Evolutionary conservation across 441 rosid genomes (phyloP), one percentile per base, ranked within the genome.

Genomic region (Sinapis alba): DNA sequence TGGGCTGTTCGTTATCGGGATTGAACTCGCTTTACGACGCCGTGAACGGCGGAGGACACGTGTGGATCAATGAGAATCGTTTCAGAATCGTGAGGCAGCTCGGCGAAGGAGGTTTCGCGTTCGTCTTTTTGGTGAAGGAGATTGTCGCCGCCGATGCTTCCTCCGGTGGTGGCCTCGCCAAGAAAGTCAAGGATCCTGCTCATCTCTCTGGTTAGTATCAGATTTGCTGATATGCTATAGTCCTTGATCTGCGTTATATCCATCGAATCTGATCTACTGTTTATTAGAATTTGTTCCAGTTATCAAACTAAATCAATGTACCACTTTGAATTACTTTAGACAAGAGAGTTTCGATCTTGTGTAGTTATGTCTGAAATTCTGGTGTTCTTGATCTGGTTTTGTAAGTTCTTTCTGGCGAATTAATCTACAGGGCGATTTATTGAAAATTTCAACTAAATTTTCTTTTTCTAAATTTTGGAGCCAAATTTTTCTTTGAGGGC

Each of bases 81-180:
- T 96, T 86, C 87, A 88, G 88, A 83, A 70, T 94, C 82, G 69
- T 94, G 56, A 85, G 97, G 87, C 98, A 96, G 93, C 91, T 96
- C n/a, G 99, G 99, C 1, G 99, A 94, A 80, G 99, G 99, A 36
- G 99, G 98, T 5, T 96, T 94, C 82, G 98, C 98, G 0, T 94
- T 81, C 45, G 98, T 96, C 7, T 94, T 50, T 72, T 57, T 94
- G 78, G 98, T 96, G 38, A 90, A 94, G 80, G 99, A 96, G 84
- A 81, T 89, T 43, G 58, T 79, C 58, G 45, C 84, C 72, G 93
- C 84, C 72, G 93, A 90, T 74, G 62, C 86, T 58, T 74, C 99
- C 24, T 51, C 58, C 12, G 75, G 78, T 69, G 84, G 96, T 28
- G 83, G 94, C 53, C 90, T 96, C 10, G 88, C 97, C 12, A 86